A percentile compares a stretch with the other conserved stretches of the same genome.
These are phyloP conservation scores for Sistotremastrum niveocremeum DNA, from an alignment of 768 basidiomycete genomes.

Conservation along the genomic window DNA sequence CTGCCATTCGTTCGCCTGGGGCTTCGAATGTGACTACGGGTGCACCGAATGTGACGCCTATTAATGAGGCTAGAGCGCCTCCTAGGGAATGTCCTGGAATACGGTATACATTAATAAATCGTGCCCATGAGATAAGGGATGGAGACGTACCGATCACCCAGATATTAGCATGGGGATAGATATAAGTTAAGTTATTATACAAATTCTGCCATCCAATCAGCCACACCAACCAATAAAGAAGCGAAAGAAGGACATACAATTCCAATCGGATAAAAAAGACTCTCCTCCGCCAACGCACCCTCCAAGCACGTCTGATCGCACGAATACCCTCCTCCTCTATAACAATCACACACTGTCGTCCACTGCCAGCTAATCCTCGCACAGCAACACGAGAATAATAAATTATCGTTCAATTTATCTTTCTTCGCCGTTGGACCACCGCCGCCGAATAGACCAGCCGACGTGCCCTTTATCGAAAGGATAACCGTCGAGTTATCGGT, in stretches of 20 bases:
- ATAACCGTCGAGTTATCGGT: conserved; percentile 74
- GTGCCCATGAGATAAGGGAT: conserved; percentile 48
- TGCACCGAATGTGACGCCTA: conserved; percentile 79
- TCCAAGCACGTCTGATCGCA: conserved; percentile 76
- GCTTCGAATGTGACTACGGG: conserved; percentile 85
- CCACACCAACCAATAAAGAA: neutral
- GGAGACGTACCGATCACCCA: conserved; percentile 52
- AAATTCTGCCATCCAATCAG: conserved; percentile 44
- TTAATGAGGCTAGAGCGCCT: conserved; percentile 63
- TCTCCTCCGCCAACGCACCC: conserved; percentile 58
- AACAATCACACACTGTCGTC: conserved; percentile 88
- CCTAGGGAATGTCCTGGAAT: conserved; percentile 22
- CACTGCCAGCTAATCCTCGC: conserved; percentile 87
- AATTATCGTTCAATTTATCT: conserved; percentile 88
- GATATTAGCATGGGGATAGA: conserved; percentile 83
- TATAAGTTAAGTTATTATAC: conserved; percentile 85
- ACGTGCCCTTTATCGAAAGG: conserved; percentile 88
- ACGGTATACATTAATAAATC: neutral
- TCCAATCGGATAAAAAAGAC: conserved; percentile 81
- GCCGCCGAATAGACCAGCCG: conserved; percentile 57
- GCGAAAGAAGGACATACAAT: conserved; percentile 39
- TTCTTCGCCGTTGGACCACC: conserved; percentile 79
- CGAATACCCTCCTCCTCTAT: conserved; percentile 56
- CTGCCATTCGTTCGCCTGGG: conserved; percentile 75
- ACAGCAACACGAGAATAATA: conserved; percentile 91